Percentiles rank a stretch among this genome's conserved stretches.
phyloP scores from a whole-genome alignment of 2,329 filamentous ascomycete species.

The Periconia digitata region DNA sequence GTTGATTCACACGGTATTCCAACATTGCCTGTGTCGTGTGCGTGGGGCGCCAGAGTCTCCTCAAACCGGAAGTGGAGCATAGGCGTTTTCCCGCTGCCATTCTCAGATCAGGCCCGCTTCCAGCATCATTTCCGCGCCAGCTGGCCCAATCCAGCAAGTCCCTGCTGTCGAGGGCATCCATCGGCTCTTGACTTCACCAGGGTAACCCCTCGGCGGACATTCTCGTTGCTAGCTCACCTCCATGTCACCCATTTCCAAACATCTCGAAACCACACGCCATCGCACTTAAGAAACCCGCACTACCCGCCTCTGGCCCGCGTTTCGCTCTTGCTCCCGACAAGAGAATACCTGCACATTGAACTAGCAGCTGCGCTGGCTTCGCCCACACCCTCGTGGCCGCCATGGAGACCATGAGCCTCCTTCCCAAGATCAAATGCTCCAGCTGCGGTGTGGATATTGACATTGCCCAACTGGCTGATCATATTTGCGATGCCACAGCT shows the following conservation, averaged over 20 bases:
- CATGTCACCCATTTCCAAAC: constrained; percentile 28
- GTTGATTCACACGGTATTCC: constrained; percentile 31
- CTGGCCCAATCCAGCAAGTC: constrained; percentile 33
- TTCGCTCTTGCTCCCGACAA: background rate
- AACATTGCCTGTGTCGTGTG: constrained; percentile 34
- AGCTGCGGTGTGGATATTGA: constrained; percentile 64
- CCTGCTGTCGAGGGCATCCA: constrained; percentile 27
- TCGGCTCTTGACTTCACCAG: constrained; percentile 26
- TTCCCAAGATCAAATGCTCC: constrained; percentile 45
- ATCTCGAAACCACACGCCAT: constrained; percentile 11
- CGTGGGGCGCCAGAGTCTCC: constrained; percentile 30
- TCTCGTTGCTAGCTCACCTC: constrained; percentile 18
- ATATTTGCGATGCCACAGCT: constrained; percentile 62
- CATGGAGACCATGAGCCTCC: constrained; percentile 32
- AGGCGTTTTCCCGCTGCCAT: constrained; percentile 31
- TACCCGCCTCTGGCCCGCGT: background rate
- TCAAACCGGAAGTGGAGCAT: constrained; percentile 26
- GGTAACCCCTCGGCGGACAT: constrained; percentile 23
- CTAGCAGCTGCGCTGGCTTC: background rate
- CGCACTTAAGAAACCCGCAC: background rate
- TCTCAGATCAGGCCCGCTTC: constrained; percentile 36
- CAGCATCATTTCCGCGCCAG: constrained; percentile 33
- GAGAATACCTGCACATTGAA: background rate
- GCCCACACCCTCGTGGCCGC: constrained; percentile 3
- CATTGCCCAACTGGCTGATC: constrained; percentile 83